phyloP scores from a whole-genome alignment of 257 asterid species.

The Solanum pinnatisectum region DNA sequence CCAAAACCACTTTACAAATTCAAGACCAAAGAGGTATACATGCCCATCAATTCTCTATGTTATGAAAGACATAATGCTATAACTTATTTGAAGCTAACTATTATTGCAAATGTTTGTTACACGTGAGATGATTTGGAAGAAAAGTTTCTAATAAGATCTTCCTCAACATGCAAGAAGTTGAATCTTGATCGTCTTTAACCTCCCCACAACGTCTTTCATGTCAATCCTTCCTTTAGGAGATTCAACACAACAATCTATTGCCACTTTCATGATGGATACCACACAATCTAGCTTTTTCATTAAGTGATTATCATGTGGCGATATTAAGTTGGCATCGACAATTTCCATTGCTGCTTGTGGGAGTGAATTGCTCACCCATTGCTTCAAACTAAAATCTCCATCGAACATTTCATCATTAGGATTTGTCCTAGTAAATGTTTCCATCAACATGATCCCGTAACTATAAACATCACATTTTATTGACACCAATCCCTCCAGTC shows the following conservation, averaged over 20 bases:
- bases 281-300: neutral
- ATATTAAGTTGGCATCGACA: too few species aligned
- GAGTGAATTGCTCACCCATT: neutral
- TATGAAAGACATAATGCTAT: too few species aligned
- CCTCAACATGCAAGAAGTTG: neutral
- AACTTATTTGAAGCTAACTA: too few species aligned
- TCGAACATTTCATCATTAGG: neutral
- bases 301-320: neutral
- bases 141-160: neutral
- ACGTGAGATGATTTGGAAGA: too few species aligned
- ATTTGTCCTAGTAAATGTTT: neutral
- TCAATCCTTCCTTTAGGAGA: neutral
- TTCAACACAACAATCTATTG: neutral
- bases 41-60: too few species aligned
- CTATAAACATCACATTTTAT: neutral
- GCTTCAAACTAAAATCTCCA: too few species aligned
- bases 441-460: neutral
- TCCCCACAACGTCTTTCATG: neutral
- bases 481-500: neutral
- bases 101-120: too few species aligned
- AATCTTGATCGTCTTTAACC: neutral
- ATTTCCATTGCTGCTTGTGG: neutral
- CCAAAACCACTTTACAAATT: too few species aligned
- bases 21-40: too few species aligned
- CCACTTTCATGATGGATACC: neutral